Percentiles rank a stretch among this genome's conserved stretches.
Evolutionary conservation across 441 rosid genomes (phyloP).

Genomic region (Corymbia citriodora): DNA sequence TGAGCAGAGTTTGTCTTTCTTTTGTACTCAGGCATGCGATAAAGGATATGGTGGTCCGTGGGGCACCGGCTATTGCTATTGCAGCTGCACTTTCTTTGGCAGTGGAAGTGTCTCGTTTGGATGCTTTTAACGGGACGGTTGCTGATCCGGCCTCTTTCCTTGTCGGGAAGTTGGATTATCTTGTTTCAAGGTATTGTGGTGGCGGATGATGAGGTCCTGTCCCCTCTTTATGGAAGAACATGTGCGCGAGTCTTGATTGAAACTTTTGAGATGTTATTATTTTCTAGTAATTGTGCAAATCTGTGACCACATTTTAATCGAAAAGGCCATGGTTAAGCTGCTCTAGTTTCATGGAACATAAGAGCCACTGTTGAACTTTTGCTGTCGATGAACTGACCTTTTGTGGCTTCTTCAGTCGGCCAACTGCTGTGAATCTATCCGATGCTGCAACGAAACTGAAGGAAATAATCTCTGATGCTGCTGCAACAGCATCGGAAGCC

Average conservation of each 20-base stretch:
- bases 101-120: conserved; percentile 61
- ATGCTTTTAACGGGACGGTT: conserved; percentile 41
- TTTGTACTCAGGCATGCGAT: conserved; percentile 52
- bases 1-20: background rate
- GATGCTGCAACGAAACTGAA: conserved; percentile 86
- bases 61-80: conserved; percentile 97
- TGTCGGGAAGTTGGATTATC: conserved; percentile 57
- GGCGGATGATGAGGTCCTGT: background rate
- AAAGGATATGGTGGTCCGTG: conserved; percentile 93
- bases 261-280: background rate
- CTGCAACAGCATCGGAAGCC: conserved; percentile 29
- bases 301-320: background rate
- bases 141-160: conserved; percentile 58
- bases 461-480: conserved; percentile 39
- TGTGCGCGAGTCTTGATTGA: background rate
- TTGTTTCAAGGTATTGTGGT: conserved; percentile 65
- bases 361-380: background rate
- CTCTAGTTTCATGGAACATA: background rate
- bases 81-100: conserved; percentile 92
- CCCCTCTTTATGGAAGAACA: background rate
- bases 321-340: background rate
- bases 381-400: background rate
- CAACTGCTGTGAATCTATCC: conserved; percentile 90
- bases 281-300: background rate
- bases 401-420: conserved; percentile 49